These are phyloP conservation scores for Tetrapisispora phaffii DNA, from an alignment of 805 yeast species.

Conservation along the genomic window DNA sequence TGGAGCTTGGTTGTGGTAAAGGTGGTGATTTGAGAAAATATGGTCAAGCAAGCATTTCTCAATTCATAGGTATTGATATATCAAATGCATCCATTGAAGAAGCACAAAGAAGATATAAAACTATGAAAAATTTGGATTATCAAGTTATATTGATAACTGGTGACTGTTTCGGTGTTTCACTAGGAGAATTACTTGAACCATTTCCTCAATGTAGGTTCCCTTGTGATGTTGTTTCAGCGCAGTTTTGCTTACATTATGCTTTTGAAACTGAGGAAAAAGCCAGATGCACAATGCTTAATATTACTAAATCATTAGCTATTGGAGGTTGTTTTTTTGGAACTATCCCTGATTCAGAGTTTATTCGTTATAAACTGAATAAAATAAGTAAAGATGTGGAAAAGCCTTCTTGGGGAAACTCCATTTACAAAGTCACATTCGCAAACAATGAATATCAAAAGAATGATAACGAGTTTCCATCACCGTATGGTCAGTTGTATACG, in stretches of 20 bases:
- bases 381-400: constrained; percentile 42
- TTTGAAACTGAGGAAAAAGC: constrained; percentile 79
- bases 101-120: constrained; percentile 63
- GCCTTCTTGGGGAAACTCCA: constrained; percentile 70
- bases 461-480: constrained; percentile 60
- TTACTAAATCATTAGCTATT: constrained; percentile 58
- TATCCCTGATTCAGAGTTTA: constrained; percentile 83
- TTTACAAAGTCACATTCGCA: constrained; percentile 76
- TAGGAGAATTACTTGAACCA: constrained; percentile 57
- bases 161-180: constrained; percentile 69
- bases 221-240: constrained; percentile 80
- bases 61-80: constrained; percentile 84
- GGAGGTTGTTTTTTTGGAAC: constrained; percentile 94
- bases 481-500: constrained; percentile 76
- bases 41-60: constrained; percentile 60
- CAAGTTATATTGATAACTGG: constrained; percentile 84
- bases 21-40: constrained; percentile 95
- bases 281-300: constrained; percentile 60
- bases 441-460: constrained; percentile 52
- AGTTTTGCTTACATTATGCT: constrained; percentile 91
- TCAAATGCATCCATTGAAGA: constrained; percentile 82
- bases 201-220: constrained; percentile 65
- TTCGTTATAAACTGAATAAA: constrained; percentile 50
- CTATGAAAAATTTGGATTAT: constrained; percentile 50
- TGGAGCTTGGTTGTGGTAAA: constrained; percentile 94